Percentiles rank a stretch among this genome's conserved stretches.
phyloP scores from a whole-genome alignment of 1,139 yeast genomes.

The Saccharomyces hybrid region DNA sequence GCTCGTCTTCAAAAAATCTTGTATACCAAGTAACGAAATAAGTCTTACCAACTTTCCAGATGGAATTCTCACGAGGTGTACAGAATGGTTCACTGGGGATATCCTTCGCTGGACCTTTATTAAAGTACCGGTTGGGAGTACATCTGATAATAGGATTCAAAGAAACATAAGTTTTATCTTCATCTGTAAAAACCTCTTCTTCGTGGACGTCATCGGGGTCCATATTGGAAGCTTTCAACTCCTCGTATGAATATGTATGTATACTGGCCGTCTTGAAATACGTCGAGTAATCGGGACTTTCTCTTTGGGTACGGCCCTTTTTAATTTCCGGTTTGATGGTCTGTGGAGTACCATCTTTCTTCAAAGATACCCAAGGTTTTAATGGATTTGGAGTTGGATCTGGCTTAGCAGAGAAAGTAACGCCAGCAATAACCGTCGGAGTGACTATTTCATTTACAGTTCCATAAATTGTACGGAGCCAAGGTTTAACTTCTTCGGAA shows the following conservation, averaged over 20 bases:
- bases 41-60: slow-evolving; percentile 49
- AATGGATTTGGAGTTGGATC: slow-evolving; percentile 54
- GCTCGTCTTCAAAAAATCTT: slow-evolving; percentile 41
- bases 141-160: slow-evolving; percentile 77
- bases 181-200: slow-evolving; percentile 50
- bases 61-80: slow-evolving; percentile 58
- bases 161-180: slow-evolving; percentile 59
- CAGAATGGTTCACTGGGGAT: slow-evolving; percentile 67
- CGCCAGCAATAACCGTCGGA: slow-evolving; percentile 76
- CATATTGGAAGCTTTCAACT: slow-evolving; percentile 65
- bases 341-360: slow-evolving; percentile 73
- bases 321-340: slow-evolving; percentile 69
- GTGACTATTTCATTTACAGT: slow-evolving; percentile 55
- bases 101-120: slow-evolving; percentile 56
- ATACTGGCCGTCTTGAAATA: slow-evolving; percentile 70
- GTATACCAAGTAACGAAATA: slow-evolving; percentile 81
- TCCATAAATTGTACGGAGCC: slow-evolving; percentile 67
- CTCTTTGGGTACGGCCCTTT: slow-evolving; percentile 59
- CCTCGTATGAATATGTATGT: slow-evolving; percentile 46
- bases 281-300: slow-evolving; percentile 65
- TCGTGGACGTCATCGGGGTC: slow-evolving; percentile 47
- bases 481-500: slow-evolving; percentile 46
- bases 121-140: slow-evolving; percentile 66
- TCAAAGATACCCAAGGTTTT: slow-evolving; percentile 74
- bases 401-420: slow-evolving; percentile 72